Conservation (phyloP, 306 rosid species). For the Pachyrhizus erosus region DNA sequence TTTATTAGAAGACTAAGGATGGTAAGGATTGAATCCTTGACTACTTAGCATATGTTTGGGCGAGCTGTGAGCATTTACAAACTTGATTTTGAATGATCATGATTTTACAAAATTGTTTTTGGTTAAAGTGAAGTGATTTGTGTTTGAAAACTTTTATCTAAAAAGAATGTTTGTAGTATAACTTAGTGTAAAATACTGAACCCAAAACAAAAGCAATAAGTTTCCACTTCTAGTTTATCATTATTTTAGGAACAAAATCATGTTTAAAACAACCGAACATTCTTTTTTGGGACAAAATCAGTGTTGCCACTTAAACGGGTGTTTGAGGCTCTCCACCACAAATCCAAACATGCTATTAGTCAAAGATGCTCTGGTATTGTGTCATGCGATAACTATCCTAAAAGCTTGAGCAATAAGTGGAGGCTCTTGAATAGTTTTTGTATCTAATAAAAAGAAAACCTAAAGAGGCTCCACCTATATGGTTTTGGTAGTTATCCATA, state of each 20-base stretch:
- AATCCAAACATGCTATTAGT: background rate
- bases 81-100: background rate
- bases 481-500: background rate
- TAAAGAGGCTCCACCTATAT: background rate
- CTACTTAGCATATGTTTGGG: background rate
- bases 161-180: background rate
- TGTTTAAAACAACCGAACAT: background rate
- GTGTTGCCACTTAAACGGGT: background rate
- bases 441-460: background rate
- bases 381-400: background rate
- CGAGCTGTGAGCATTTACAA: background rate
- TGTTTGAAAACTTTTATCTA: background rate
- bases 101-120: background rate
- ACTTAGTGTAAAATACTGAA: no score
- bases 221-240: background rate
- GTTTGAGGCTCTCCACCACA: background rate
- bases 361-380: background rate
- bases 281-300: background rate
- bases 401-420: background rate
- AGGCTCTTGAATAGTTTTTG: background rate
- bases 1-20: background rate
- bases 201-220: conserved; percentile 4
- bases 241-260: background rate
- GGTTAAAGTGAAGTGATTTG: background rate
- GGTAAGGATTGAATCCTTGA: background rate